Evolutionary conservation across 2,329 filamentous ascomycete genomes (phyloP).

Genomic region (Amauroascus niger): DNA sequence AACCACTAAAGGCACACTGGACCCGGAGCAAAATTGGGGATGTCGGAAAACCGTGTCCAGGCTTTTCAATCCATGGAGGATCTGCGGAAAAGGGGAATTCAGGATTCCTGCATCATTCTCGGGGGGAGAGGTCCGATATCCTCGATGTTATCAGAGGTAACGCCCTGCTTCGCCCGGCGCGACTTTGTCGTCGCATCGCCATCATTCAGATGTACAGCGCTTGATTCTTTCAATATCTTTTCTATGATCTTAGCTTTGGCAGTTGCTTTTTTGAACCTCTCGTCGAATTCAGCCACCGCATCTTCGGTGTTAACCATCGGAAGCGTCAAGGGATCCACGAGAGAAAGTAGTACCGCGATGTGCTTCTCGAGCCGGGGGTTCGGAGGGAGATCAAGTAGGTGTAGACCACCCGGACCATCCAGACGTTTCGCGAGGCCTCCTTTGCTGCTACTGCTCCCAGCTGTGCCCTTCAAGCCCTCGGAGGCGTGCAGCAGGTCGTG

Average conservation of each 20-base stretch:
- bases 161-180: constrained; percentile 20
- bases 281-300: constrained; percentile 82
- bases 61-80: background rate
- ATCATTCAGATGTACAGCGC: constrained; percentile 11
- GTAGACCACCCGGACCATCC: background rate
- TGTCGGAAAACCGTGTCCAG: background rate
- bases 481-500: constrained; percentile 12
- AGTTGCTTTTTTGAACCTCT: constrained; percentile 70
- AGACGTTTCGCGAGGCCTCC: background rate
- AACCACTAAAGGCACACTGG: no score
- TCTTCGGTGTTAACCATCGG: constrained; percentile 78
- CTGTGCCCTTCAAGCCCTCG: background rate
- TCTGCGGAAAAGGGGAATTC: background rate
- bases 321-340: constrained; percentile 69
- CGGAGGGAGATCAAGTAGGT: constrained; percentile 9
- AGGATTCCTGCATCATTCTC: constrained; percentile 20
- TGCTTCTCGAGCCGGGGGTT: constrained; percentile 62
- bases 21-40: background rate
- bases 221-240: constrained; percentile 50
- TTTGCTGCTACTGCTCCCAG: background rate
- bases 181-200: background rate
- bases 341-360: constrained; percentile 60
- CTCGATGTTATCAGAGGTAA: constrained; percentile 40
- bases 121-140: constrained; percentile 37
- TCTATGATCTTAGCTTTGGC: constrained; percentile 81